Conservation (phyloP, 2,329 filamentous ascomycete genomes). For the Pleochaeta shiraiana region DNA sequence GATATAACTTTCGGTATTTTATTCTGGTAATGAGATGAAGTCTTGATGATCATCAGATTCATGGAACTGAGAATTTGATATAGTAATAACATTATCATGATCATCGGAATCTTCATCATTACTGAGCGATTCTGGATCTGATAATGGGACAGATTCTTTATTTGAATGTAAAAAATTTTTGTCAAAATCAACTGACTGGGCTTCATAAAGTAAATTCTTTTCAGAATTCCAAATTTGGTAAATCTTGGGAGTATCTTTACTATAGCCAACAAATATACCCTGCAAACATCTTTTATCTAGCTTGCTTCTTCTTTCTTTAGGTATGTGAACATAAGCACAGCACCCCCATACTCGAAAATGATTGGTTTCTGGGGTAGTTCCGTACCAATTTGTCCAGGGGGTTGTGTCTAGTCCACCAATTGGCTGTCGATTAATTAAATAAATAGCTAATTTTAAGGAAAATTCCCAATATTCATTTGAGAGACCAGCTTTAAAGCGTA, state of each 20-base stretch:
- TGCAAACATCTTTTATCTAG: background rate
- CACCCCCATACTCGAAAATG: background rate
- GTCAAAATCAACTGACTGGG: background rate
- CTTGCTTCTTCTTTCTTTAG: background rate
- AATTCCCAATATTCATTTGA: background rate
- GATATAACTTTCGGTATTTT: background rate
- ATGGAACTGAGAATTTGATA: background rate
- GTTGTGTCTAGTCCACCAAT: background rate
- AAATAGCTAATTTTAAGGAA: background rate
- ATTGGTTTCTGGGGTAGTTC: background rate
- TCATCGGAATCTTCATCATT: no score
- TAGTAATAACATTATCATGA: no score
- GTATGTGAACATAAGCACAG: background rate
- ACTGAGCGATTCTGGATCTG: background rate
- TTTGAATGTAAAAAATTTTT: background rate
- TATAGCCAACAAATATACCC: background rate
- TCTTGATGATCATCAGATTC: background rate
- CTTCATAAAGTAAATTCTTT: background rate
- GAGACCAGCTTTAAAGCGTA: background rate
- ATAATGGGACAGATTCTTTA: background rate
- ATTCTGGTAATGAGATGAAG: background rate
- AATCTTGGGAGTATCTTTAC: background rate
- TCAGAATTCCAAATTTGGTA: background rate
- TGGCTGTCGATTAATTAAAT: background rate
- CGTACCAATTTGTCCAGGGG: background rate